These are phyloP conservation scores for Luffa aegyptiaca DNA, from an alignment of 306 rosid genomes.

Conservation along the genomic window DNA sequence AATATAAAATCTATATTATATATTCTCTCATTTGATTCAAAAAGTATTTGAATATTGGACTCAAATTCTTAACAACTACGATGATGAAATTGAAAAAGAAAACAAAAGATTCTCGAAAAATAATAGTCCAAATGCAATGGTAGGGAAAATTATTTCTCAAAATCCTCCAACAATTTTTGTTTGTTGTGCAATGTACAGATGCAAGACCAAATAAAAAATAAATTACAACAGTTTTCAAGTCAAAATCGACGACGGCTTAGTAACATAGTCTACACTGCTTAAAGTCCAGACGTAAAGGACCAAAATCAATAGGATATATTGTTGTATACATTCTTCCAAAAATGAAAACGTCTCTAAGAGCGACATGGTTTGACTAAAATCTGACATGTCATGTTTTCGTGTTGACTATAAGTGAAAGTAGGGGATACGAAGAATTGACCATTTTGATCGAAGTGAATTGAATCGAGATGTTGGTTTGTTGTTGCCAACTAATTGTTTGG, in stretches of 20 bases:
- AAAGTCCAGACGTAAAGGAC: not conserved
- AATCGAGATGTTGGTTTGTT: not conserved
- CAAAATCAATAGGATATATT: not conserved
- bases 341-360: not conserved
- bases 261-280: not conserved
- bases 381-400: not conserved
- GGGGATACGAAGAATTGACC: not conserved
- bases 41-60: not conserved
- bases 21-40: not conserved
- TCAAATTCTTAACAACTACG: not conserved
- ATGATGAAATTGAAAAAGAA: not conserved
- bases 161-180: not conserved
- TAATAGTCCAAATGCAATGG: not conserved
- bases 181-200: not conserved
- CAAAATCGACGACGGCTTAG: not conserved
- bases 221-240: not conserved
- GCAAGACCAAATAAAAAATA: not conserved
- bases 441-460: not conserved
- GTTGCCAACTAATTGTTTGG: not conserved
- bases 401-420: not conserved
- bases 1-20: not conserved
- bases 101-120: not conserved
- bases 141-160: not conserved
- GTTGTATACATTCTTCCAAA: not conserved
- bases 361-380: not conserved